These are phyloP conservation scores for Salix viminalis DNA, from an alignment of 345 rosid genomes.

Conservation along the genomic window DNA sequence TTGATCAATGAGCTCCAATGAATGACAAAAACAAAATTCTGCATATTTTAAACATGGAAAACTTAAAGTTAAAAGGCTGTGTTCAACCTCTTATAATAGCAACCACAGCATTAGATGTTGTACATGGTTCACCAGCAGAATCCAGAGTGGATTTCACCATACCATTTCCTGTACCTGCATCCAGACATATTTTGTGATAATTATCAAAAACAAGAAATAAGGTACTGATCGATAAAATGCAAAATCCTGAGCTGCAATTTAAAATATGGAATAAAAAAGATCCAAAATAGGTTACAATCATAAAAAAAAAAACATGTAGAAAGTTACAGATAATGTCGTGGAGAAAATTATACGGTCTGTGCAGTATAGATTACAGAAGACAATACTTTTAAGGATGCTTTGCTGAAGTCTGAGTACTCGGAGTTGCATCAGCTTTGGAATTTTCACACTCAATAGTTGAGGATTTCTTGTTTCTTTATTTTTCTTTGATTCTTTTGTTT, in stretches of 20 bases:
- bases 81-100: conserved; percentile 76
- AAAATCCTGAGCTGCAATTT: not conserved
- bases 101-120: conserved; percentile 53
- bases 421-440: not conserved
- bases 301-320: not conserved
- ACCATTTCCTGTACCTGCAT: conserved; percentile 88
- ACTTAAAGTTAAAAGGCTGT: conserved; percentile 6
- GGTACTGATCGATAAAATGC: not conserved
- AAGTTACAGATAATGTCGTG: not conserved
- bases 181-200: conserved; percentile 9
- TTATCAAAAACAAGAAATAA: not conserved
- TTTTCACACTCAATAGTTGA: not conserved
- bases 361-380: not conserved
- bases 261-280: not conserved
- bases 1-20: conserved; percentile 1
- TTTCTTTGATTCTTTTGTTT: not conserved
- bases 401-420: not conserved
- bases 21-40: not conserved
- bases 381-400: not conserved
- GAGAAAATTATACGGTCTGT: not conserved
- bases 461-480: not conserved
- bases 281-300: not conserved
- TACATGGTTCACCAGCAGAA: conserved; percentile 69
- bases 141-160: conserved; percentile 83
- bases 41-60: not conserved